Base-by-base conservation (phyloP, 1,284 basidiomycete species). In the Cutaneotrichosporon cavernicola region DNA sequence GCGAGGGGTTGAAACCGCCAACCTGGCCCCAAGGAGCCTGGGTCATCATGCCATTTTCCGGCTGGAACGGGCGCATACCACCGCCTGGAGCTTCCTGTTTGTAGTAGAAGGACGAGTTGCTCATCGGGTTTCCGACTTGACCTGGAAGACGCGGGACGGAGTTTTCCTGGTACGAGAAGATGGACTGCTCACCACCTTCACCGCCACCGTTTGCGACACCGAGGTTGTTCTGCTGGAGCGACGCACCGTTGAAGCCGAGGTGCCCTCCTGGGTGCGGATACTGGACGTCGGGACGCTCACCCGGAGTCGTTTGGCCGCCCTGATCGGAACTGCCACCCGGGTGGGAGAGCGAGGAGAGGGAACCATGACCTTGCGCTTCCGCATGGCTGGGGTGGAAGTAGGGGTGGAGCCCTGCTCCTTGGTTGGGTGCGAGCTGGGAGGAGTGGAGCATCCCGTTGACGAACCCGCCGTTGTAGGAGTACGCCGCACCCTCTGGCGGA, bases 401-500 rank as follows among this genome's bases (percentile, higher is more conserved):
- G 36, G 58, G 58, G 26, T 64, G 66, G 51, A 63, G 38, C 46
- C 18, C 32, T 7, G 36, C 40, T 46, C 38, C 61, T 36, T 62
- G 49, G 9, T 52, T 36, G 16, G 59, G 18, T 14, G 61, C 64
- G 31, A 67, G 65, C 56, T 67, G 68, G 40, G 58, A 51, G 50
- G 60, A 62, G 58, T 65, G 63, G 53, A 66, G 62, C 56, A 69
- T 59, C 5, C 60, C 60, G 58, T 61, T 64, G 58, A 65, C 63
- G 67, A 70, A 71, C 30, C 75, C 76, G 69, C 72, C 72, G 56
- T 53, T 40, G 72, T 70, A 70, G 58, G 60, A 18, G 64, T 69
- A 70, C 70, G 73, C 74, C 70, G 75, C 71, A 47, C 72, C 65
- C 72, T 73, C 72, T 63, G 74, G 65, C 73, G 73, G 73, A 68